Conservation (phyloP, 2,329 filamentous ascomycete genomes). For the Trichoderma sp. region DNA sequence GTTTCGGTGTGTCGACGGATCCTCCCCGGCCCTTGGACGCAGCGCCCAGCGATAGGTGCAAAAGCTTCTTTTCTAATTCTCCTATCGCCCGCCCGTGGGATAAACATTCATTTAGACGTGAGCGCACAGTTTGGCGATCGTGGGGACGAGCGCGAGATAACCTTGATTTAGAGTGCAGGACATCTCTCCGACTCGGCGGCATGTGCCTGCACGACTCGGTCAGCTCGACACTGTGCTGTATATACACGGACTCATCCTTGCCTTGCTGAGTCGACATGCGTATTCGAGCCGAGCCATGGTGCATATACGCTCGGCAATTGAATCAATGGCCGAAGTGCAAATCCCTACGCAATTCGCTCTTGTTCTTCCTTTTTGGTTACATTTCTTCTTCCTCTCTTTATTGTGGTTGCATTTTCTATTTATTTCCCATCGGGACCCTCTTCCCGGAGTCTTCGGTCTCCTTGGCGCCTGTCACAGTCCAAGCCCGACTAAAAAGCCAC, state of each 20-base stretch:
- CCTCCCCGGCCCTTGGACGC: background rate
- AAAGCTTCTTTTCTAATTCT: background rate
- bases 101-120: background rate
- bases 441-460: conserved; percentile 1
- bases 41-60: background rate
- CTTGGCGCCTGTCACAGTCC: background rate
- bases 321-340: background rate
- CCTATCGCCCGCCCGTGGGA: background rate
- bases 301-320: background rate
- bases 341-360: background rate
- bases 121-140: conserved; percentile 10
- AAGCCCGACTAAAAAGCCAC: background rate
- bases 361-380: no score
- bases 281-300: background rate
- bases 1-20: background rate
- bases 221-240: background rate
- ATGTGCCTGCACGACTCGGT: background rate
- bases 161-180: conserved; percentile 23
- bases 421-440: background rate
- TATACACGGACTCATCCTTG: background rate
- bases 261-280: background rate
- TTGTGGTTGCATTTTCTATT: background rate
- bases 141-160: conserved; percentile 12
- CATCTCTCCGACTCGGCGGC: background rate
- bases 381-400: background rate